These are phyloP conservation scores for Brassica cretica DNA, from an alignment of 345 rosid genomes.

Conservation along the genomic window DNA sequence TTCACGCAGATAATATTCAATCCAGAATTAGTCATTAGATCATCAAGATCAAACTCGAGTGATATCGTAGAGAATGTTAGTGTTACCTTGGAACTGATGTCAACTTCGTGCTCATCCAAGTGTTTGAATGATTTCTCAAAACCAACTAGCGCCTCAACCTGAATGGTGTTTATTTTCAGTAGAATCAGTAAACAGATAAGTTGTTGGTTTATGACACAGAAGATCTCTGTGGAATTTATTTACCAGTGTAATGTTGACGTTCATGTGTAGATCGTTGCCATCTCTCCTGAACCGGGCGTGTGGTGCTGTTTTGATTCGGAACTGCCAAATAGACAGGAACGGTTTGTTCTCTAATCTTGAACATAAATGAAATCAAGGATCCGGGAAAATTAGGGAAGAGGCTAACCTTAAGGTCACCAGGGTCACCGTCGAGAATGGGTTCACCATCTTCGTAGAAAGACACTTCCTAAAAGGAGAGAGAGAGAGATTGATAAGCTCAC, in stretches of 20 bases:
- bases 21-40: too few relatives aligned
- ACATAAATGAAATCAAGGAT: neutral
- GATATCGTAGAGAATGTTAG: neutral
- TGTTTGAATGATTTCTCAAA: constrained; percentile 90
- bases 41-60: neutral
- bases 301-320: constrained; percentile 83
- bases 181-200: neutral
- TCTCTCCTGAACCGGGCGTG: constrained; percentile 82
- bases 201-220: constrained; percentile 1
- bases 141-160: constrained; percentile 99
- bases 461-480: constrained; percentile 69
- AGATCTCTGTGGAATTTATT: neutral
- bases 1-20: constrained; percentile 1
- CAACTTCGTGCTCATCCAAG: constrained; percentile 93
- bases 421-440: constrained; percentile 90
- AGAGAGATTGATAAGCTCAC: constrained; percentile 3
- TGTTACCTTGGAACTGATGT: constrained; percentile 77
- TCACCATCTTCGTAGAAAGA: constrained; percentile 97
- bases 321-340: constrained; percentile 47
- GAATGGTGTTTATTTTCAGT: neutral
- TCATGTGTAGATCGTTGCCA: constrained; percentile 83
- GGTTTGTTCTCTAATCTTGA: neutral
- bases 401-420: constrained; percentile 93
- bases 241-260: constrained; percentile 89
- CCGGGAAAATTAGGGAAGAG: constrained; percentile 5